Evolutionary conservation across 2,329 filamentous ascomycete species (phyloP).

Genomic region (Penicillium sp.): DNA sequence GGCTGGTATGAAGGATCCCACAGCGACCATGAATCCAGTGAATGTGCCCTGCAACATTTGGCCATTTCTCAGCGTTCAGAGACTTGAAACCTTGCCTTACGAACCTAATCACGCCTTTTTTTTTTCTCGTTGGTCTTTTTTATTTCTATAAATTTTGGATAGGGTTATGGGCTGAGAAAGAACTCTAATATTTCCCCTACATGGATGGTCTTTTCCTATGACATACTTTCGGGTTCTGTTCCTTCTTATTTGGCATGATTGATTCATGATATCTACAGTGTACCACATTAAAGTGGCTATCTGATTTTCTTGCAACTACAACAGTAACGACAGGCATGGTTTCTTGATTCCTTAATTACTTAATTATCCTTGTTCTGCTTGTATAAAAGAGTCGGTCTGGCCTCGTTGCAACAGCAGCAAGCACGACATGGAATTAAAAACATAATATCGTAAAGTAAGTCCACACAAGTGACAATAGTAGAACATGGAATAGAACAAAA

Average conservation of each 20-base stretch:
- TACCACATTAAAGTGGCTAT: background rate
- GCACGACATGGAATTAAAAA: background rate
- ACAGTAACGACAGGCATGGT: background rate
- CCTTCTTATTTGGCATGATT: background rate
- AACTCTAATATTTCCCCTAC: background rate
- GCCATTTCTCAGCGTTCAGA: background rate
- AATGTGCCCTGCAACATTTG: conserved; percentile 37
- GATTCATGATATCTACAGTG: background rate
- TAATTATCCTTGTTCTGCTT: too few relatives aligned
- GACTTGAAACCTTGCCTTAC: background rate
- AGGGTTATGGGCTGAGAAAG: background rate
- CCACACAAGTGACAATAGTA: background rate
- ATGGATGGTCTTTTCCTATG: background rate
- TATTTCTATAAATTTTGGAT: background rate
- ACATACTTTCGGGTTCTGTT: background rate
- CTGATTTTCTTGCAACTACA: background rate
- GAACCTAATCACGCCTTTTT: background rate
- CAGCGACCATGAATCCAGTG: conserved; percentile 31
- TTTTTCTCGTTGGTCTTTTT: background rate
- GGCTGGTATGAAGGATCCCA: conserved; percentile 66
- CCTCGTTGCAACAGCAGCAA: background rate
- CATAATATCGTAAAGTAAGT: background rate
- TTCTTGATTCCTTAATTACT: background rate
- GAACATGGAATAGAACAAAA: background rate
- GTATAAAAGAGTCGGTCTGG: background rate